Evolutionary conservation across 805 yeast species (phyloP).

Genomic region (Wickerhamomyces hampshirensis): DNA sequence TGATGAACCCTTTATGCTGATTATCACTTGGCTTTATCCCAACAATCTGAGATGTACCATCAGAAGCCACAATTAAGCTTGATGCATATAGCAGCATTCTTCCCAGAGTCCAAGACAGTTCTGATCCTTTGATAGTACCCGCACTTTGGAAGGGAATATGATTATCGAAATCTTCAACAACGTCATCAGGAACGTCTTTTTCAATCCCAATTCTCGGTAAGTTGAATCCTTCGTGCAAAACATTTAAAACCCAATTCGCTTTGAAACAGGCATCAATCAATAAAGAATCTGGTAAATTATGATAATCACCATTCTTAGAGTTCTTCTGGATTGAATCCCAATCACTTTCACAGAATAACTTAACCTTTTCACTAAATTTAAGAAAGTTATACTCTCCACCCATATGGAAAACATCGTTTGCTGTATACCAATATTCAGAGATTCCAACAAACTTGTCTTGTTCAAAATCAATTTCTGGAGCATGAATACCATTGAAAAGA

Average conservation of each 20-base stretch:
- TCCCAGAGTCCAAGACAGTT: constrained; percentile 94
- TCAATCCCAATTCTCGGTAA: constrained; percentile 70
- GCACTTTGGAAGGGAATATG: constrained; percentile 78
- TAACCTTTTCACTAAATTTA: constrained; percentile 59
- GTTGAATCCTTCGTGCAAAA: constrained; percentile 88
- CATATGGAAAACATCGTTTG: constrained; percentile 82
- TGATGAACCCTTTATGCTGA: constrained; percentile 18
- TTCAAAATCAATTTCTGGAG: constrained; percentile 77
- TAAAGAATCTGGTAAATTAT: constrained; percentile 49
- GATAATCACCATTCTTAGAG: constrained; percentile 50
- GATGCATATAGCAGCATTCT: constrained; percentile 80
- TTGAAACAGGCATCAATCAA: constrained; percentile 84
- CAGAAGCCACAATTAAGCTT: constrained; percentile 29
- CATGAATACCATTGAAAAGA: constrained; percentile 91
- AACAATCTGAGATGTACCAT: constrained; percentile 5
- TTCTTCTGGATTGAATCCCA: constrained; percentile 59
- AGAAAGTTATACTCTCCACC: constrained; percentile 85
- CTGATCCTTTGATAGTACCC: constrained; percentile 73
- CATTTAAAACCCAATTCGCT: constrained; percentile 88
- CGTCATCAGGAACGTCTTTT: constrained; percentile 23
- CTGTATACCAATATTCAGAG: constrained; percentile 96
- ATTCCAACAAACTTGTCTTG: constrained; percentile 86
- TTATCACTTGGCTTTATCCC: constrained; percentile 24
- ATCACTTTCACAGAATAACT: constrained; percentile 67
- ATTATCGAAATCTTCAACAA: constrained; percentile 21